Evolutionary conservation across 208 protist genomes (phyloP).

Genomic region (Crithidia bombi): DNA sequence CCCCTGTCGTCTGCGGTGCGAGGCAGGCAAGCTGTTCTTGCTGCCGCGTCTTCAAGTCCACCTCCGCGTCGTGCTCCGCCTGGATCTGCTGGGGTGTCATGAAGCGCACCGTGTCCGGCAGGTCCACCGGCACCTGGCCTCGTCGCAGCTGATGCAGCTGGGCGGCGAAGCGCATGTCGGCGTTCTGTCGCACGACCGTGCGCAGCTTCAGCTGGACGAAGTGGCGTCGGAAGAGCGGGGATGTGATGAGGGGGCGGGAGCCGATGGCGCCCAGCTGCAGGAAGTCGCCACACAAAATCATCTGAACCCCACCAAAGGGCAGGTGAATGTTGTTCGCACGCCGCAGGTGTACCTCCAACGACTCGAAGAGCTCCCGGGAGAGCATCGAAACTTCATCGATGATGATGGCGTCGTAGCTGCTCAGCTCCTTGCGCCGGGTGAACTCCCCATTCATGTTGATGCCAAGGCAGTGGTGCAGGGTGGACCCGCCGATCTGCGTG

Average conservation of each 20-base stretch:
- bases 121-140: constrained; percentile 63
- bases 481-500: constrained; percentile 78
- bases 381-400: constrained; percentile 95
- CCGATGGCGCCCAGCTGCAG: constrained; percentile 87
- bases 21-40: not conserved
- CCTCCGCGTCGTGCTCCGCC: constrained; percentile 26
- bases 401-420: constrained; percentile 89
- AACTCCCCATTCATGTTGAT: constrained; percentile 82
- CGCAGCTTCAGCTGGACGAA: constrained; percentile 87
- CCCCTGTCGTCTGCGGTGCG: not conserved
- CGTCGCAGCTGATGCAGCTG: constrained; percentile 81
- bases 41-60: constrained; percentile 9
- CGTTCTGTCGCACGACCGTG: constrained; percentile 62
- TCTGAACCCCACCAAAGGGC: constrained; percentile 92
- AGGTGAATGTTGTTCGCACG: constrained; percentile 76
- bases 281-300: constrained; percentile 94
- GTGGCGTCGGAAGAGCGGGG: constrained; percentile 69
- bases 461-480: constrained; percentile 90
- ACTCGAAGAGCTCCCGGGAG: constrained; percentile 78
- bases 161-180: constrained; percentile 47
- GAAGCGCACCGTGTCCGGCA: constrained; percentile 69
- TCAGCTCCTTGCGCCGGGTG: constrained; percentile 66
- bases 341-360: constrained; percentile 76
- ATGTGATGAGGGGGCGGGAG: constrained; percentile 63
- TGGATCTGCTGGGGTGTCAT: constrained; percentile 32